phyloP scores from a whole-genome alignment of 148 eudicot species.

The Agrostemma githago region DNA sequence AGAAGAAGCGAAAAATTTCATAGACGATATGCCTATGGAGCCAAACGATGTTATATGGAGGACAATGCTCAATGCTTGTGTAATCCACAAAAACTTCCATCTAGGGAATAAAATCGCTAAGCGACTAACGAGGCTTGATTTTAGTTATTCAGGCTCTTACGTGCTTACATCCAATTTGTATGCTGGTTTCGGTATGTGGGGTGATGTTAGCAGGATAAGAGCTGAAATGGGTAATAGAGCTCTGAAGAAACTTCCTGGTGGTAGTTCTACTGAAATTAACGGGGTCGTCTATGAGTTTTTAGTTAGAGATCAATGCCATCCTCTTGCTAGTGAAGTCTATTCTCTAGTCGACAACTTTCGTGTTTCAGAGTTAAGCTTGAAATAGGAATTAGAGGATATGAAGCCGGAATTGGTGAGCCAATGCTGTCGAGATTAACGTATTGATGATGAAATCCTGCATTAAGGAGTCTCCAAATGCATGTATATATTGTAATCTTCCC shows the following conservation, averaged over 20 bases:
- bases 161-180: constrained; percentile 65
- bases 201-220: constrained; percentile 49
- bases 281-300: constrained; percentile 59
- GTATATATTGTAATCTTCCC: not conserved
- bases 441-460: not conserved
- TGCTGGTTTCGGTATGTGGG: constrained; percentile 67
- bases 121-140: constrained; percentile 38
- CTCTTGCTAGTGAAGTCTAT: constrained; percentile 40
- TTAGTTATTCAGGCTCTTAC: constrained; percentile 39
- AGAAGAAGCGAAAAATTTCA: constrained; percentile 41
- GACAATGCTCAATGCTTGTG: constrained; percentile 59
- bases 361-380: constrained; percentile 29
- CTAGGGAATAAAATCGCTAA: constrained; percentile 45
- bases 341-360: constrained; percentile 29
- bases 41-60: constrained; percentile 64
- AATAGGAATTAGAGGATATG: constrained; percentile 13
- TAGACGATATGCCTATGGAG: constrained; percentile 64
- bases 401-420: constrained; percentile 15
- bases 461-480: constrained; percentile 1
- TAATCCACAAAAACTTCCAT: constrained; percentile 35
- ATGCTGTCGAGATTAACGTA: not conserved
- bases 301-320: constrained; percentile 43
- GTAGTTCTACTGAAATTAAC: constrained; percentile 59
- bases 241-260: constrained; percentile 57
- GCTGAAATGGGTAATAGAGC: constrained; percentile 44